Percentiles rank a stretch among this genome's conserved stretches.
Evolutionary conservation across 2,329 filamentous ascomycete species (phyloP).

Genomic region (Colletotrichum sp.): DNA sequence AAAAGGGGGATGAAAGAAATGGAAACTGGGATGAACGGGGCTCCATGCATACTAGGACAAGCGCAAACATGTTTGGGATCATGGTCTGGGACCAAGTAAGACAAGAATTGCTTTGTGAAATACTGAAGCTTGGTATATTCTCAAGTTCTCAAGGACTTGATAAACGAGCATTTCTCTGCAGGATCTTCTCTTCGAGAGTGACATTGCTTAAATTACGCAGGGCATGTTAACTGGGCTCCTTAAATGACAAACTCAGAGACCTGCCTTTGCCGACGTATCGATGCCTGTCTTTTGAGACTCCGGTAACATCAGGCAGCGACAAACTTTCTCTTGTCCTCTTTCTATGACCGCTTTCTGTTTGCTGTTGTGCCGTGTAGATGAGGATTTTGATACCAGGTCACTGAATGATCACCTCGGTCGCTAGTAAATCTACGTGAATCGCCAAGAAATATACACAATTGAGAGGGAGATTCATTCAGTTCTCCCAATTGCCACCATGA

Average conservation of each 20-base stretch:
- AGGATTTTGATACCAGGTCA: not conserved
- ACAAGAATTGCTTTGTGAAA: not conserved
- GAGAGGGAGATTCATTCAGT: not conserved
- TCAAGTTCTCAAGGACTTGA: not conserved
- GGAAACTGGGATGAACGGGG: not conserved
- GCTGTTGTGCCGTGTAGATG: not conserved
- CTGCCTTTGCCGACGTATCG: not conserved
- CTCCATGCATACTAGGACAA: not conserved
- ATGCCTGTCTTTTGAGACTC: not conserved
- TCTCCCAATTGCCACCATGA: not conserved
- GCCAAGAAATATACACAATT: not conserved
- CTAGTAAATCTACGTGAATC: not conserved
- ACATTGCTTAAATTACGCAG: not conserved
- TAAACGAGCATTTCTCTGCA: not conserved
- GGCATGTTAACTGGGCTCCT: not conserved
- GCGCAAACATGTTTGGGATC: not conserved
- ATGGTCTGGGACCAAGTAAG: not conserved
- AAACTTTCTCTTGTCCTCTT: not conserved
- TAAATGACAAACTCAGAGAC: not conserved
- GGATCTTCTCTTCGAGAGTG: not conserved
- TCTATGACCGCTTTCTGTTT: not conserved
- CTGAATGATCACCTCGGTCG: not conserved
- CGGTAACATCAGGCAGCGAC: not conserved
- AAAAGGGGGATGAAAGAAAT: not conserved
- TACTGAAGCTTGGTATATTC: not conserved